A percentile compares a stretch with the other conserved stretches of the same genome.
Evolutionary conservation across 345 rosid genomes (phyloP).

Genomic region (Microthlaspi erraticum): DNA sequence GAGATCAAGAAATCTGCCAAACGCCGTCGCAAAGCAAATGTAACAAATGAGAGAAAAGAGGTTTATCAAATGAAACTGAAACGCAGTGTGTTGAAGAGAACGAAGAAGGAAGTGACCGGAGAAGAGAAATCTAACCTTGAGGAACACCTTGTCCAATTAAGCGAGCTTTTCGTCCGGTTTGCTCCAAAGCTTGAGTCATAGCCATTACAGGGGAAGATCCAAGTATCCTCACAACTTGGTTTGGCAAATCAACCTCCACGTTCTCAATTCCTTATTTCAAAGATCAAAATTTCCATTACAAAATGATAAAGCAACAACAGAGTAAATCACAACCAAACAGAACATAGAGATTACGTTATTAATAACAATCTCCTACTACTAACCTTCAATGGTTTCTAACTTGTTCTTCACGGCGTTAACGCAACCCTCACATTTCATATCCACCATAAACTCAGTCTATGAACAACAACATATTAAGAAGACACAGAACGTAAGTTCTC

Average conservation of each 20-base stretch:
- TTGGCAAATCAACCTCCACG: slow-evolving; percentile 81
- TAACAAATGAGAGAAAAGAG: slow-evolving; percentile 14
- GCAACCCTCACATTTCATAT: slow-evolving; percentile 95
- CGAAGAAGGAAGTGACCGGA: not conserved
- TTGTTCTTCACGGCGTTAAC: slow-evolving; percentile 81
- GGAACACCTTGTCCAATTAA: slow-evolving; percentile 95
- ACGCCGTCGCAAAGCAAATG: slow-evolving; percentile 13
- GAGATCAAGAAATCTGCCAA: slow-evolving; percentile 80
- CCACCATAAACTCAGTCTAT: slow-evolving; percentile 96
- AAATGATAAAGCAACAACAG: slow-evolving; percentile 7
- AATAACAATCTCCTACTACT: slow-evolving; percentile 4
- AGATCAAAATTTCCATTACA: slow-evolving; percentile 5
- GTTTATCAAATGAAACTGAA: too few relatives aligned
- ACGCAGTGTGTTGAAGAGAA: too few relatives aligned
- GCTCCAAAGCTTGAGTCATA: slow-evolving; percentile 88
- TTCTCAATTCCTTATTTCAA: slow-evolving; percentile 64
- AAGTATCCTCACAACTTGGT: slow-evolving; percentile 84
- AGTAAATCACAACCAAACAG: slow-evolving; percentile 18
- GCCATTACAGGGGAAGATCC: slow-evolving; percentile 75
- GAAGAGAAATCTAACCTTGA: slow-evolving; percentile 64
- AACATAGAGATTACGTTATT: too few relatives aligned
- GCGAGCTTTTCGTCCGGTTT: slow-evolving; percentile 82
- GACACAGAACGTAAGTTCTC: too few relatives aligned
- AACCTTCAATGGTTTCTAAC: slow-evolving; percentile 73
- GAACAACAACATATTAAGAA: slow-evolving; percentile 19